Conservation (phyloP, 345 rosid genomes). For the Reutealis trisperma region DNA sequence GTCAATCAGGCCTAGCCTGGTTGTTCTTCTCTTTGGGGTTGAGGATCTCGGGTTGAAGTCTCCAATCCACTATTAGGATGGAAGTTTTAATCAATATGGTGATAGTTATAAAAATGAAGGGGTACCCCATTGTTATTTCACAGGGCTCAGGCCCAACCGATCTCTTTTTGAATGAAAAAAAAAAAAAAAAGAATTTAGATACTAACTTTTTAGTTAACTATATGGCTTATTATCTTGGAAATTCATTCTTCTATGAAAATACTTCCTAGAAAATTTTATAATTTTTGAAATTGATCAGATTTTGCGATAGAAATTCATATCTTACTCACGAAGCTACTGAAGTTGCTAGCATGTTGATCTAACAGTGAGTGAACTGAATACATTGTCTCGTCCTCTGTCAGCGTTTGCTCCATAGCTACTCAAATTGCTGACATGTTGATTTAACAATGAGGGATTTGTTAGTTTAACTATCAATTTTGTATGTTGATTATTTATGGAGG, state of each 20-base stretch:
- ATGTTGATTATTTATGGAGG: neutral
- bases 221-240: neutral
- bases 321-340: neutral
- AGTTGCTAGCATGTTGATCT: neutral
- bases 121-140: too few species aligned
- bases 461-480: neutral
- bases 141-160: too few species aligned
- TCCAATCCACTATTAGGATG: too few species aligned
- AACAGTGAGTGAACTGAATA: neutral
- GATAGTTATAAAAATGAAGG: too few species aligned
- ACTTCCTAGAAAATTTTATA: neutral
- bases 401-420: too few species aligned
- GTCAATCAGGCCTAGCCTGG: too few species aligned
- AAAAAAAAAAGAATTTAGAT: too few species aligned
- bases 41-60: too few species aligned
- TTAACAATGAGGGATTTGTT: neutral
- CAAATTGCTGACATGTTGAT: neutral
- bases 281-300: neutral
- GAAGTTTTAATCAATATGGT: too few species aligned
- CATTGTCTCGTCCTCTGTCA: too few species aligned
- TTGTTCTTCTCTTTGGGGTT: too few species aligned
- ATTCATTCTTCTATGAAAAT: neutral
- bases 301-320: neutral
- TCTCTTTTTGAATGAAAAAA: too few species aligned
- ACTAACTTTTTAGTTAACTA: neutral